Conservation (phyloP, 2,329 filamentous ascomycete genomes). For the Alternaria gaisen region DNA sequence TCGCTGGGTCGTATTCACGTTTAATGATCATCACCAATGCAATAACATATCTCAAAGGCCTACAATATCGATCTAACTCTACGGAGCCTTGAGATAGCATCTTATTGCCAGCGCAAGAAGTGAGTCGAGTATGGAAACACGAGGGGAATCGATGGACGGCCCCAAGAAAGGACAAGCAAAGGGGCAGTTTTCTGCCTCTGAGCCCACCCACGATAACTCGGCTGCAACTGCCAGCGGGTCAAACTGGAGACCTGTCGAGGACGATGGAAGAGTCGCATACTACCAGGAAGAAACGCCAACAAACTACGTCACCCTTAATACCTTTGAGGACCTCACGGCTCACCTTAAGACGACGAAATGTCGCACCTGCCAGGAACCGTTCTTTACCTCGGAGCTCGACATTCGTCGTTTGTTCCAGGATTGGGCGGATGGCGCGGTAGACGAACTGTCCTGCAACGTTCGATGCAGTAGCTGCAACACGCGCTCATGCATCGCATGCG, state of each 20-base stretch:
- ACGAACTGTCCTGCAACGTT: constrained; percentile 19
- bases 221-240: background rate
- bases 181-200: background rate
- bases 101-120: background rate
- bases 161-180: background rate
- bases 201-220: background rate
- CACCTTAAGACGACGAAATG: constrained; percentile 25
- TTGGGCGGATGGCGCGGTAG: constrained; percentile 21
- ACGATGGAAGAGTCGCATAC: background rate
- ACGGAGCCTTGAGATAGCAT: background rate
- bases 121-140: background rate
- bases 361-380: constrained; percentile 13
- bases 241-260: background rate
- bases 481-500: constrained; percentile 30
- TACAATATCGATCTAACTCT: background rate
- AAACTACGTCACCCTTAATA: constrained; percentile 3
- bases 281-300: constrained; percentile 11
- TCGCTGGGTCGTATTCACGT: background rate
- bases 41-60: background rate
- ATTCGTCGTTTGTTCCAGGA: constrained; percentile 21
- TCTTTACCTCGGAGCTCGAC: constrained; percentile 22
- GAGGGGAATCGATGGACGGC: background rate
- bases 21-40: background rate
- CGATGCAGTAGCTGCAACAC: constrained; percentile 29
- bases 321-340: constrained; percentile 20